Conservation (phyloP, 495 filamentous ascomycete species). For the Penicillium canescens region DNA sequence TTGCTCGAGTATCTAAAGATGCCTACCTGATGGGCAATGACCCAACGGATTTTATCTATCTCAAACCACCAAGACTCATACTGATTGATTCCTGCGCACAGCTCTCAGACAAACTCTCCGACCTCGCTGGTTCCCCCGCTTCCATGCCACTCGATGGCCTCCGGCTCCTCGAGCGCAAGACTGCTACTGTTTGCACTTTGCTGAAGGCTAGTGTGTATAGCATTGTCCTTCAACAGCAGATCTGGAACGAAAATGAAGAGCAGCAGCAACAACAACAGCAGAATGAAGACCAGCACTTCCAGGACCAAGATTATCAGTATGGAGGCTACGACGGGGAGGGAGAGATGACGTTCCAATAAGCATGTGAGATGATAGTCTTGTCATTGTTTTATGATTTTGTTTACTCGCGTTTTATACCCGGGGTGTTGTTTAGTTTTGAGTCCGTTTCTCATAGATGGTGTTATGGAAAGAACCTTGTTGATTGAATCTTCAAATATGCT, state of each 20-base stretch:
- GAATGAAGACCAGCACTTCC: slow-evolving; percentile 23
- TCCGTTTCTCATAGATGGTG: slow-evolving; percentile 3
- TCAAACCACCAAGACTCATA: not conserved
- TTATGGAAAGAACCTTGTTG: slow-evolving; percentile 3
- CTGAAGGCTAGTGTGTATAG: slow-evolving; percentile 98
- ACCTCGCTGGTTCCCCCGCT: slow-evolving; percentile 32
- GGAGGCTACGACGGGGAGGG: slow-evolving; percentile 32
- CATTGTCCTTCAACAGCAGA: slow-evolving; percentile 97
- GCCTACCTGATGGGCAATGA: too few relatives aligned
- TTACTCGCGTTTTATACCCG: slow-evolving; percentile 19
- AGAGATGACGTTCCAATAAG: slow-evolving; percentile 38
- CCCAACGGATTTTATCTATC: too few relatives aligned
- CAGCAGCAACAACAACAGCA: slow-evolving; percentile 36
- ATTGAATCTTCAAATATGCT: slow-evolving; percentile 10
- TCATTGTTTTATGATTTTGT: slow-evolving; percentile 5
- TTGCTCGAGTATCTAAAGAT: too few relatives aligned
- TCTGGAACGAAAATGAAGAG: slow-evolving; percentile 61
- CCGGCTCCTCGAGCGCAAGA: slow-evolving; percentile 87
- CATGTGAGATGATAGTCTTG: not conserved
- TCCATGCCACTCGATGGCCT: slow-evolving; percentile 65
- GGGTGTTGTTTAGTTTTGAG: slow-evolving; percentile 6
- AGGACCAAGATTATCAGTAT: slow-evolving; percentile 32
- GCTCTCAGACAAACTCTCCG: slow-evolving; percentile 42
- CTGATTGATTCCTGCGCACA: slow-evolving; percentile 9
- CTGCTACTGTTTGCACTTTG: slow-evolving; percentile 87